Evolutionary conservation across 768 basidiomycete genomes (phyloP).

Genomic region (Mycena galericulata): DNA sequence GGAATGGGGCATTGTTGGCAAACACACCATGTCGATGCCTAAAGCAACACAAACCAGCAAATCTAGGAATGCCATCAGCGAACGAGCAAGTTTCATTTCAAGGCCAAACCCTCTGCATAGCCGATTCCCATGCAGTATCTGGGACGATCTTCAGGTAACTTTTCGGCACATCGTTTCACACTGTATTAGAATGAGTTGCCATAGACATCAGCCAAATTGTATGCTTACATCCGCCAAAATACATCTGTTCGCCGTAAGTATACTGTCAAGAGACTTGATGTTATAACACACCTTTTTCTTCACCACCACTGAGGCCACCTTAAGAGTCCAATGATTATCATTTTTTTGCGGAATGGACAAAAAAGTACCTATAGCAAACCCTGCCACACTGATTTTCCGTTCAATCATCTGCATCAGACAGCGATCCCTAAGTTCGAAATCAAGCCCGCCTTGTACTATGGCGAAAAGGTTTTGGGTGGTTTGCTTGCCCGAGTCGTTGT

Average conservation of each 20-base stretch:
- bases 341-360: no score
- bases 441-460: constrained; percentile 91
- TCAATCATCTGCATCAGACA: constrained; percentile 88
- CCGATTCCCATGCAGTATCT: constrained; percentile 95
- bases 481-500: constrained; percentile 74
- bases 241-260: constrained; percentile 63
- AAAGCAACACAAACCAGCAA: constrained; percentile 90
- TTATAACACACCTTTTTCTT: constrained; percentile 79
- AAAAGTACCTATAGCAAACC: constrained; percentile 81
- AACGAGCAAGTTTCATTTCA: background rate
- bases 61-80: constrained; percentile 57
- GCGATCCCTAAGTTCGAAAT: constrained; percentile 73
- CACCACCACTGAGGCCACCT: constrained; percentile 85
- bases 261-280: background rate
- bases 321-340: background rate
- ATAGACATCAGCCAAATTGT: background rate
- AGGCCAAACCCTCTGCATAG: constrained; percentile 83
- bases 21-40: constrained; percentile 89
- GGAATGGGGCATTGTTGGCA: no score
- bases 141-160: constrained; percentile 83
- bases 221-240: constrained; percentile 85
- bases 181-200: constrained; percentile 49
- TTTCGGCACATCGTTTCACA: constrained; percentile 85
- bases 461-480: constrained; percentile 88
- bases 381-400: constrained; percentile 81